These are phyloP conservation scores for Lipomyces lipofer DNA, from an alignment of 805 yeast genomes.

Conservation along the genomic window DNA sequence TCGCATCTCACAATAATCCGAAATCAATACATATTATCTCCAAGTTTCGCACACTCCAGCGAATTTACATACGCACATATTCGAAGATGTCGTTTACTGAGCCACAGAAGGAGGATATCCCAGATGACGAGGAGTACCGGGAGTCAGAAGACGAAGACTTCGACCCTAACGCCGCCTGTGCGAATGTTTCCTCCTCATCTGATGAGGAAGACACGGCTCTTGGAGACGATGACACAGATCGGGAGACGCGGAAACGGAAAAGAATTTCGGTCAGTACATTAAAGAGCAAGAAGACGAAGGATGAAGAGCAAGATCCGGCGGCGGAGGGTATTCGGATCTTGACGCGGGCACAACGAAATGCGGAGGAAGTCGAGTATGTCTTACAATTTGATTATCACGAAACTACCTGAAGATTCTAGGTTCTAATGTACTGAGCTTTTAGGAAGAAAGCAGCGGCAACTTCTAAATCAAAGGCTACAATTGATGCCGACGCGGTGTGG, in stretches of 20 bases:
- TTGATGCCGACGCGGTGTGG: constrained; percentile 33
- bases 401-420: neutral
- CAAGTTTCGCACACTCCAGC: no score
- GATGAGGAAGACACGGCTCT: constrained; percentile 18
- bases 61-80: no score
- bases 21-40: no score
- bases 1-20: no score
- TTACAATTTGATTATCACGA: neutral
- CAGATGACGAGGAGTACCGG: constrained; percentile 31
- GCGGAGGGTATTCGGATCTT: constrained; percentile 20
- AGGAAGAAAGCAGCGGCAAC: constrained; percentile 2
- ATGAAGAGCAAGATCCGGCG: constrained; percentile 8
- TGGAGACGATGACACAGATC: constrained; percentile 14
- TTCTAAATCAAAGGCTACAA: constrained; percentile 17
- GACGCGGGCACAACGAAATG: constrained; percentile 24
- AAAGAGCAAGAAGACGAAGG: neutral
- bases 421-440: neutral
- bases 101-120: neutral
- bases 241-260: neutral
- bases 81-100: no score
- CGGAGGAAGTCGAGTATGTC: constrained; percentile 19
- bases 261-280: neutral
- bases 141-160: constrained; percentile 36
- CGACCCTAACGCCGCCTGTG: constrained; percentile 24
- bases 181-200: constrained; percentile 11